Base-by-base conservation (phyloP, 2,329 filamentous ascomycete genomes). In the Elsinoe necatrix region DNA sequence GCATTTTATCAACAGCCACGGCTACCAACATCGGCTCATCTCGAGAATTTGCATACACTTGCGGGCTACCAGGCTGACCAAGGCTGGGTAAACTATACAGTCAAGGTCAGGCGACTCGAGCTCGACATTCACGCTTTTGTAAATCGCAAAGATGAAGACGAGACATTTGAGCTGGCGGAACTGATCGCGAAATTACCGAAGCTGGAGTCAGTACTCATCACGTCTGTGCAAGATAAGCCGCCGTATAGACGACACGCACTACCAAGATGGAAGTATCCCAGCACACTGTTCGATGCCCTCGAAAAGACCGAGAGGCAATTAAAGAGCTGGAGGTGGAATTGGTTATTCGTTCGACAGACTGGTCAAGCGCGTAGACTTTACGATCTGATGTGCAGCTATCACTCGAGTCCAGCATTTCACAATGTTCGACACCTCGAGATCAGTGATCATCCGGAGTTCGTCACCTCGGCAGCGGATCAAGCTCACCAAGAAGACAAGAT, bases 201-300 rank as follows among this genome's bases (percentile, higher is more conserved):
- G 48, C 75, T 95, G 14, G 78, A 79, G 54, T 79, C 84, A 50
- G 71, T 96, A 29, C 81, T 89, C 57, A 77, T 95, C 14, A 85
- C 84, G 60, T 86, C 91, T 62, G 79, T 78, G 9, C 75, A 80
- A 50, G 87, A 95, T 64, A 72, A 80, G 60, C 77, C 85, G 1
- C 86, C 86, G 0, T 89, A 84, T 66, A 75, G 85, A 34, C 73
- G 84, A 4, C 72, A 74, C 25, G 76, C 73, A 50, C 69, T 69
- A 14, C 68, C 70, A 41, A 65, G 84, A 60, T 95, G 87, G 86
- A 77, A 76, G 14, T 91, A 93, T 65, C 79, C 85, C 9, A 69
- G 76, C 4, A 73, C 78, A 3, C 70, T 95, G 0, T 86, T 95
- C 59, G 69, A 79, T 1, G 78, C 81, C 0, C 73, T 95, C 5